Evolutionary conservation across 805 yeast genomes (phyloP).

Genomic region (Candida endomychidarum): DNA sequence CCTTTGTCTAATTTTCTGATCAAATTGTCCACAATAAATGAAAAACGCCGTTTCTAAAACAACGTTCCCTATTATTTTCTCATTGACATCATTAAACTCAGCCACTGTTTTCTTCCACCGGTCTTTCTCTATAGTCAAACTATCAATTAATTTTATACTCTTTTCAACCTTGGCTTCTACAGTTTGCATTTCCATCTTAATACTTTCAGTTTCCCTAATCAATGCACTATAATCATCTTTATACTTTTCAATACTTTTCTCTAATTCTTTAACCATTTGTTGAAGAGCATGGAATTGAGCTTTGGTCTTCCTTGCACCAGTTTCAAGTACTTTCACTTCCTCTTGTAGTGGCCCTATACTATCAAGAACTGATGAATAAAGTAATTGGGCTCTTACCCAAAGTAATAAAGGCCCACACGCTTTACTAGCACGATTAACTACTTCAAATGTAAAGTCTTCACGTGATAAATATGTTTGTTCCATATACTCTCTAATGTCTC

Average conservation of each 20-base stretch:
- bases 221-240: constrained; percentile 67
- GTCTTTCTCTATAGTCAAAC: constrained; percentile 61
- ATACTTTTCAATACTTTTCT: constrained; percentile 63
- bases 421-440: constrained; percentile 85
- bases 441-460: constrained; percentile 64
- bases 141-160: constrained; percentile 60
- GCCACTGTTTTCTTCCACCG: constrained; percentile 72
- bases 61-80: constrained; percentile 60
- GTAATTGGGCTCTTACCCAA: constrained; percentile 90
- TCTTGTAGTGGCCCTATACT: constrained; percentile 69
- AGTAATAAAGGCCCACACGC: constrained; percentile 90
- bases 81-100: constrained; percentile 47
- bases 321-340: constrained; percentile 63
- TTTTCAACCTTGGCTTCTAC: constrained; percentile 63
- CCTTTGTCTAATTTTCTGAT: constrained; percentile 45
- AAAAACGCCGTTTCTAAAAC: constrained; percentile 61
- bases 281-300: constrained; percentile 74
- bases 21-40: constrained; percentile 59
- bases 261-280: constrained; percentile 77
- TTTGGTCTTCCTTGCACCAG: constrained; percentile 57
- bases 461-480: constrained; percentile 58
- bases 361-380: constrained; percentile 69
- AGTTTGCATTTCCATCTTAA: constrained; percentile 65
- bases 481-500: constrained; percentile 55
- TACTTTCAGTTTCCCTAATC: constrained; percentile 76